phyloP scores from a whole-genome alignment of 176 grass and related monocot species.

The Carex kokanica region DNA sequence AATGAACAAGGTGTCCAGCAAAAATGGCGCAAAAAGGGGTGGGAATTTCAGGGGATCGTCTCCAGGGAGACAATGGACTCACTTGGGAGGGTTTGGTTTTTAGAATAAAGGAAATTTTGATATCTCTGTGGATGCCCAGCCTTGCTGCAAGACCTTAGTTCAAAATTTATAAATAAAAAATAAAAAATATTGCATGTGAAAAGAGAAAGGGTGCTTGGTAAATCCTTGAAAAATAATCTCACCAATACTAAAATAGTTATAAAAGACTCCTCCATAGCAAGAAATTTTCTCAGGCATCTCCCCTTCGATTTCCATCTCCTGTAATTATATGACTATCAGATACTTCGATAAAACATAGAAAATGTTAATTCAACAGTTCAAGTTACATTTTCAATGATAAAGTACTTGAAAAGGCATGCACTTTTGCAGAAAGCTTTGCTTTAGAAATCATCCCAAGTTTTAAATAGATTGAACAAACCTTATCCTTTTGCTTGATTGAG shows the following conservation, averaged over 20 bases:
- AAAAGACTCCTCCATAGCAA: constrained; percentile 89
- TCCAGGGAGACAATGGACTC: neutral
- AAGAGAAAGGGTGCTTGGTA: neutral
- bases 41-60: neutral
- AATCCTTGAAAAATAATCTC: constrained; percentile 23
- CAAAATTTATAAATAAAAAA: too few species aligned
- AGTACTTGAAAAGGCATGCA: neutral
- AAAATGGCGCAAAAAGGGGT: neutral
- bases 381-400: neutral
- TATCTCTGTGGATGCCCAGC: neutral
- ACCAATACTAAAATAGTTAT: constrained; percentile 99
- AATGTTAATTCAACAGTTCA: neutral
- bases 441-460: neutral
- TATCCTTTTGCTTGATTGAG: constrained; percentile 61
- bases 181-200: neutral
- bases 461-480: neutral
- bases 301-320: constrained; percentile 57
- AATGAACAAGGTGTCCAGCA: neutral
- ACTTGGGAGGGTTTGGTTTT: neutral
- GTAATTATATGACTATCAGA: constrained; percentile 31
- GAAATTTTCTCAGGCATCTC: constrained; percentile 65
- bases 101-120: neutral
- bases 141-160: neutral
- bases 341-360: neutral
- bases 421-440: neutral